Evolutionary conservation across 371 early-diverging fungal species (phyloP), one percentile per base, ranked within the genome.

Genomic region (Mortierella sp.): DNA sequence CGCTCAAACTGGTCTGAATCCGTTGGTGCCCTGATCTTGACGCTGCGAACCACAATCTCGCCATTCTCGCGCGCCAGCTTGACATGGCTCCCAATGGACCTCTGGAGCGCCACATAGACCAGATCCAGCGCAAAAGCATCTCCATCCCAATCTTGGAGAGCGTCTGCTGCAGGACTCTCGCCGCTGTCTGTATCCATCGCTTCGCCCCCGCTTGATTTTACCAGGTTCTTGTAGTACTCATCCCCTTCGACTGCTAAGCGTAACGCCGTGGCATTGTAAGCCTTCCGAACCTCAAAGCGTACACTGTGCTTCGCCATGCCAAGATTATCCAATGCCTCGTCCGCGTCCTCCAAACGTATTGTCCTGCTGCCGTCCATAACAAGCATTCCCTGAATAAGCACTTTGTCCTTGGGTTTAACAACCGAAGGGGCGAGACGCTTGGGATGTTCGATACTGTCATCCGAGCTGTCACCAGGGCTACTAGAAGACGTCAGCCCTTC

Each of bases 301-400:
- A 78, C 78, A 16, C 62, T 78, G 46, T 78, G 78, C 24, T 59
- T 67, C 24, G 63, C 67, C 58, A 70, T 66, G 1, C 71, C 71
- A n/a, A 70, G 45, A 30, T 39, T 65, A 19, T 70, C 70, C 58
- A 78, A 24, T 6, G 63, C 70, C 18, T 81, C 76, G 2, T 79
- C 71, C 2, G 76, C 76, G 58, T 79, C 76, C 24, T 79, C 71
- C 48, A 81, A 53, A 24, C 80, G 80, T 4, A 80, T 69, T 1
- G 71, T 66, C 54, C 71, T 72, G 45, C 76, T 71, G 9, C 71
- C 76, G 27, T 81, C 69, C 80, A 81, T 81, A 6, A 76, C 72
- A 43, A 81, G 62, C 72, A 81, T 64, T 10, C 81, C 81, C 45
- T 79, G 80, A 28, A 81, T 79, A 34, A 79, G 53, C 8, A 79